phyloP scores from a whole-genome alignment of 179 eudicot genomes.

The Beta lomatogona region DNA sequence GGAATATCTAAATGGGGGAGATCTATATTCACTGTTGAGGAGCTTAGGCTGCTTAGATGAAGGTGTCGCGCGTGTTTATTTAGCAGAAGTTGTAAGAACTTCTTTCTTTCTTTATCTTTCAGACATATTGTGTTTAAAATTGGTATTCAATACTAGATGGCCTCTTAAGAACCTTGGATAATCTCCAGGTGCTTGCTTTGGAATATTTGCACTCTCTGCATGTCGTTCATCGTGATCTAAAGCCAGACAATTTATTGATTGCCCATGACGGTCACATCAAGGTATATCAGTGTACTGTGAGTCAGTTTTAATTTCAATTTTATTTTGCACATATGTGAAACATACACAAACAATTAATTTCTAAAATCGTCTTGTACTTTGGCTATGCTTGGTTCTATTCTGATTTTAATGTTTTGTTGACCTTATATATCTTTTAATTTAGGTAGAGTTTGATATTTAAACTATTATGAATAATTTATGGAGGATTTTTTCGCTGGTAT shows the following conservation, averaged over 20 bases:
- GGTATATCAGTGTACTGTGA: slow-evolving; percentile 40
- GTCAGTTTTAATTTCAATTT: neutral
- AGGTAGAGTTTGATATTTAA: neutral
- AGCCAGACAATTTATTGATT: slow-evolving; percentile 96
- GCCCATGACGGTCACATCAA: slow-evolving; percentile 99
- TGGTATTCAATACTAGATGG: neutral
- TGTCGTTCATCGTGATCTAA: slow-evolving; percentile 98
- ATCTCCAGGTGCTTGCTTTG: slow-evolving; percentile 91
- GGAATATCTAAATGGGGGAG: slow-evolving; percentile 99
- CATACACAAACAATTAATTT: neutral
- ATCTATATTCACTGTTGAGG: slow-evolving; percentile 86
- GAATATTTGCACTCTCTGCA: slow-evolving; percentile 93
- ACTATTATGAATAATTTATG: neutral
- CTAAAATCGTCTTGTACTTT: neutral
- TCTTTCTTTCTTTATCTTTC: slow-evolving; percentile 7
- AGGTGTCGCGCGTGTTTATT: slow-evolving; percentile 93
- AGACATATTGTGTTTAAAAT: neutral
- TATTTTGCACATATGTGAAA: neutral
- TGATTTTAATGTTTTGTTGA: neutral
- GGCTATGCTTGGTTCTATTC: neutral
- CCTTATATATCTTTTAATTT: neutral
- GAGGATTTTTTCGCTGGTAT: neutral
- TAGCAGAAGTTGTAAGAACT: slow-evolving; percentile 90
- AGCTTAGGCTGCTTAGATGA: slow-evolving; percentile 97
- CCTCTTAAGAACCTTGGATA: slow-evolving; percentile 19